Evolutionary conservation across 2,329 filamentous ascomycete species (phyloP).

Genomic region (Remersonia thermophila): DNA sequence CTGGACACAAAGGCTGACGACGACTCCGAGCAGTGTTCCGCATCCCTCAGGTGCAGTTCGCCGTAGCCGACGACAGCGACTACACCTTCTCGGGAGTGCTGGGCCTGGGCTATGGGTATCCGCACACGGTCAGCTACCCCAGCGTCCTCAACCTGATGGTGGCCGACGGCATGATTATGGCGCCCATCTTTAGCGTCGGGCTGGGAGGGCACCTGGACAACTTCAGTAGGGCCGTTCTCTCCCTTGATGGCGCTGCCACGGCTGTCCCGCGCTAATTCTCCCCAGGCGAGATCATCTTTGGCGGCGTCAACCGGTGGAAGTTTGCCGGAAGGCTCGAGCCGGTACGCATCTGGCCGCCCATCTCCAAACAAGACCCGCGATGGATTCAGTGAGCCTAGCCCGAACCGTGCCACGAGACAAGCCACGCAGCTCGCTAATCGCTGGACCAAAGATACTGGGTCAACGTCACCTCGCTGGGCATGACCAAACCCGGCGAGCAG

Average conservation of each 20-base stretch:
- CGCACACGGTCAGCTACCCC: conserved; percentile 24
- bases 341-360: conserved; percentile 24
- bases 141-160: conserved; percentile 25
- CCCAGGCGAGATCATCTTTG: conserved; percentile 30
- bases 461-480: conserved; percentile 26
- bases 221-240: conserved; percentile 17
- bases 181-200: conserved; percentile 26
- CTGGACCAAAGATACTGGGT: conserved; percentile 28
- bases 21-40: conserved; percentile 18
- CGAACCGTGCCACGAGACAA: background rate
- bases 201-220: conserved; percentile 23
- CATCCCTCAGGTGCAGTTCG: conserved; percentile 23
- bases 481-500: conserved; percentile 19
- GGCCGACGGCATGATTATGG: conserved; percentile 21
- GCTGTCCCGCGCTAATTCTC: no score
- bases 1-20: no score
- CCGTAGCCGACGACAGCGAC: conserved; percentile 24
- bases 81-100: conserved; percentile 27
- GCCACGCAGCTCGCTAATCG: no score
- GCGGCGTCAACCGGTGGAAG: conserved; percentile 34
- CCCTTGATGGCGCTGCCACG: no score
- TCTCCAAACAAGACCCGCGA: conserved; percentile 21
- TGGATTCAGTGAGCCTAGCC: conserved; percentile 22
- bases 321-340: conserved; percentile 21
- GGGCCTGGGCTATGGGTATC: conserved; percentile 25